phyloP scores from a whole-genome alignment of 306 rosid genomes.

The Trifolium pratense region DNA sequence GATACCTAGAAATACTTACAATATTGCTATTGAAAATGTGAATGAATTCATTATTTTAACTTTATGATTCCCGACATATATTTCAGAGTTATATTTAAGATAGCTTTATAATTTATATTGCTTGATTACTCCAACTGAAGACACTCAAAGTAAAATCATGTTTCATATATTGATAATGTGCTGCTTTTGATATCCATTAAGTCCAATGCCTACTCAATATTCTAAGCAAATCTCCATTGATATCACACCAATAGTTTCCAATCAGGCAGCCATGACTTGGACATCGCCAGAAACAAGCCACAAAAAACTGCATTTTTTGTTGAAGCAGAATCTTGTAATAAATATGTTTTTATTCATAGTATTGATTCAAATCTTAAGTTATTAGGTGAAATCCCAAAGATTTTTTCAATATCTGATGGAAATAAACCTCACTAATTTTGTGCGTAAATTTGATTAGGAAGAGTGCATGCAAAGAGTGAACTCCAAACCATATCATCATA shows the following conservation, averaged over 20 bases:
- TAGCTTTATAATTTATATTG: not conserved
- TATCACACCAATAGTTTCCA: not conserved
- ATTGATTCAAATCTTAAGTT: not conserved
- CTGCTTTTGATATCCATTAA: not conserved
- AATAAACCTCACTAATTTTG: not conserved
- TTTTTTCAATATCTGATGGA: not conserved
- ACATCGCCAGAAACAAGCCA: not conserved
- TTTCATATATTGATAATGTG: constrained; percentile 8
- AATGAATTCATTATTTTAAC: not conserved
- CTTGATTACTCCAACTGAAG: constrained; percentile 1
- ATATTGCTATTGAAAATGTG: not conserved
- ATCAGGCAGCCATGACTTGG: constrained; percentile 8
- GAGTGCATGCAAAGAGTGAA: not conserved
- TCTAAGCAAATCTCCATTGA: not conserved
- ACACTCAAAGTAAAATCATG: not conserved
- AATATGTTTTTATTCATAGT: too few species aligned
- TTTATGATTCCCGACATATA: not conserved
- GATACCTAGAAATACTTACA: not conserved
- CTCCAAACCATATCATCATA: not conserved
- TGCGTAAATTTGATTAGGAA: not conserved
- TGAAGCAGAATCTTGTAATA: not conserved
- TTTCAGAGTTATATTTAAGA: not conserved
- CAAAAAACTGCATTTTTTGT: not conserved
- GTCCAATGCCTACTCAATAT: not conserved
- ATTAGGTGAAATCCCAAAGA: too few species aligned